Conservation (phyloP, 305 asterid species). For the Solanum chacoense region DNA sequence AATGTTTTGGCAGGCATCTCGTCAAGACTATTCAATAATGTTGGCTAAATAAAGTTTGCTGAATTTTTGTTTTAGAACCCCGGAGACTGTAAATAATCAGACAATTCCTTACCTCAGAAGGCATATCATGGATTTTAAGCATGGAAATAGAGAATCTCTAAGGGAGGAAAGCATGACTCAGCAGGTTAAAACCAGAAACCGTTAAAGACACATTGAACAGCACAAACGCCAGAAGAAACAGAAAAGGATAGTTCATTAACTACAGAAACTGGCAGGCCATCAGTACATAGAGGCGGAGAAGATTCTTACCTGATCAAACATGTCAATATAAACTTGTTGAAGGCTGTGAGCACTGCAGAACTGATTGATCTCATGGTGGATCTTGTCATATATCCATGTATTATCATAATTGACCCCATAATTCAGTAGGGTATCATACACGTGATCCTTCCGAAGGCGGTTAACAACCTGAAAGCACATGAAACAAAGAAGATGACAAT, state of each 20-base stretch:
- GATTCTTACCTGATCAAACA: constrained; percentile 87
- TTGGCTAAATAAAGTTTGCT: neutral
- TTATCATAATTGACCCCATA: constrained; percentile 92
- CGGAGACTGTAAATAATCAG: neutral
- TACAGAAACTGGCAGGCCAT: neutral
- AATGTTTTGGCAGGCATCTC: neutral
- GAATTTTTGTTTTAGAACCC: neutral
- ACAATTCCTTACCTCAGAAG: neutral
- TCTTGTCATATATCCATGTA: constrained; percentile 99
- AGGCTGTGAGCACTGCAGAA: constrained; percentile 93
- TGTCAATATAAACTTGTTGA: constrained; percentile 96
- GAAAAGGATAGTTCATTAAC: neutral
- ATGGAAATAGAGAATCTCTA: neutral
- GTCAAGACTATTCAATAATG: neutral
- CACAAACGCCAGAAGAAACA: neutral
- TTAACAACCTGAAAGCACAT: constrained; percentile 72
- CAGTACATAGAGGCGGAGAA: neutral
- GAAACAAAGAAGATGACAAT: neutral
- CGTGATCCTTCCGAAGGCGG: constrained; percentile 81
- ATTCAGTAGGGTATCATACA: constrained; percentile 65
- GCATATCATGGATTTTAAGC: neutral
- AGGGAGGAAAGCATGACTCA: neutral
- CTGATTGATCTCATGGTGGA: constrained; percentile 99
- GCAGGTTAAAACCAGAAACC: neutral
- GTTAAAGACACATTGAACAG: neutral